These are phyloP conservation scores for Lycium barbarum DNA, from an alignment of 257 asterid species.

Conservation along the genomic window DNA sequence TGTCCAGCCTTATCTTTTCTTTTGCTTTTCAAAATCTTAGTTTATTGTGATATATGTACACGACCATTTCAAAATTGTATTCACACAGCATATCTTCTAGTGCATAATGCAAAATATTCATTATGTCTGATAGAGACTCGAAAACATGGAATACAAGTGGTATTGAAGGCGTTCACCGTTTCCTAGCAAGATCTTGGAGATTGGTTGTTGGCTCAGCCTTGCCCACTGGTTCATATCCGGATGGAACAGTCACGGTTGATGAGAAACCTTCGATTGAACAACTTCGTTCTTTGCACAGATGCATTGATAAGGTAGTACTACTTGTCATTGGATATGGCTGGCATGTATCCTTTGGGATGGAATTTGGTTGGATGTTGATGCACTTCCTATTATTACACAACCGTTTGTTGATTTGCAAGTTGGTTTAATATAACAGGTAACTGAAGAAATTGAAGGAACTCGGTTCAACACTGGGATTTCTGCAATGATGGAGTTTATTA, in stretches of 20 bases:
- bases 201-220: constrained; percentile 83
- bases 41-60: background rate
- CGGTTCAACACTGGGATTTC: constrained; percentile 98
- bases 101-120: background rate
- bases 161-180: constrained; percentile 96
- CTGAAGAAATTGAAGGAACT: constrained; percentile 92
- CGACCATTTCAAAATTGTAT: background rate
- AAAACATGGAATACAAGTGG: constrained; percentile 98
- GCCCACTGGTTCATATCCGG: constrained; percentile 65
- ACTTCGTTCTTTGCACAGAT: constrained; percentile 79
- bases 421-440: constrained; percentile 58
- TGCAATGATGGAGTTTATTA: constrained; percentile 98
- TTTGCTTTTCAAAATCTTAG: background rate
- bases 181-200: constrained; percentile 93
- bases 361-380: background rate
- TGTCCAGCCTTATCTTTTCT: constrained; percentile 29
- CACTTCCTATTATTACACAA: constrained; percentile 17
- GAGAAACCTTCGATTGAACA: constrained; percentile 84
- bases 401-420: background rate
- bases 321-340: background rate
- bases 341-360: constrained; percentile 22
- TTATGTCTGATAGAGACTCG: constrained; percentile 69
- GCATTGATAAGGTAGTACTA: constrained; percentile 78
- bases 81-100: background rate
- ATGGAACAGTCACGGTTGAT: constrained; percentile 63